A percentile compares a stretch with the other conserved stretches of the same genome.
phyloP scores from a whole-genome alignment of 495 filamentous ascomycete genomes.

The Cladorrhinum samala region DNA sequence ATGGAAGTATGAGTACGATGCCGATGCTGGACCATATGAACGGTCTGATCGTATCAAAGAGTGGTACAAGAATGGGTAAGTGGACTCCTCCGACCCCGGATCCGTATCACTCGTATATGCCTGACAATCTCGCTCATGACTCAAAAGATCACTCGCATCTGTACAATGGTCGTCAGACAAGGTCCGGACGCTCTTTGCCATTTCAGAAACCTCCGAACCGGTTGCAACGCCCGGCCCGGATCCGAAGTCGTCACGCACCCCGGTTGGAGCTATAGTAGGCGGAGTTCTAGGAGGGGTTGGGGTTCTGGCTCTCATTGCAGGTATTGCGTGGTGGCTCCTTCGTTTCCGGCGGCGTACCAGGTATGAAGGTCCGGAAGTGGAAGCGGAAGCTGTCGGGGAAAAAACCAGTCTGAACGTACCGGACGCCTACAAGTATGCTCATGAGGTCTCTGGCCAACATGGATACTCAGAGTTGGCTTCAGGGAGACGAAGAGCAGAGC shows the following conservation, averaged over 20 bases:
- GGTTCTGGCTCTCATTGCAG: background rate
- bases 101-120: background rate
- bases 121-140: background rate
- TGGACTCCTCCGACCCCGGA: no score
- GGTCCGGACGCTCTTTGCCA: background rate
- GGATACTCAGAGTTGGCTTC: no score
- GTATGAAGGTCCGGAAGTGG: no score
- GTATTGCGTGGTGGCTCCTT: background rate
- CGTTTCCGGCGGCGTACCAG: no score
- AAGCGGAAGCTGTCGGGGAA: no score
- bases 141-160: background rate
- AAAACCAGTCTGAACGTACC: no score
- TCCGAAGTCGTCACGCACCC: background rate
- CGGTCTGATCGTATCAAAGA: slow-evolving; percentile 21
- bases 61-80: slow-evolving; percentile 25
- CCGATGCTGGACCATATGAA: slow-evolving; percentile 31
- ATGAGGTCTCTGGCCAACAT: no score
- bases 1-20: slow-evolving; percentile 35
- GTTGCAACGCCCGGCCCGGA: background rate
- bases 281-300: background rate
- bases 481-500: no score
- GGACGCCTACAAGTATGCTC: no score
- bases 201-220: background rate
- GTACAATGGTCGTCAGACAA: background rate
- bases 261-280: background rate